Evolutionary conservation across 1,284 basidiomycete species (phyloP), one percentile per base, ranked within the genome.

Genomic region (Retiboletus flavoniger): DNA sequence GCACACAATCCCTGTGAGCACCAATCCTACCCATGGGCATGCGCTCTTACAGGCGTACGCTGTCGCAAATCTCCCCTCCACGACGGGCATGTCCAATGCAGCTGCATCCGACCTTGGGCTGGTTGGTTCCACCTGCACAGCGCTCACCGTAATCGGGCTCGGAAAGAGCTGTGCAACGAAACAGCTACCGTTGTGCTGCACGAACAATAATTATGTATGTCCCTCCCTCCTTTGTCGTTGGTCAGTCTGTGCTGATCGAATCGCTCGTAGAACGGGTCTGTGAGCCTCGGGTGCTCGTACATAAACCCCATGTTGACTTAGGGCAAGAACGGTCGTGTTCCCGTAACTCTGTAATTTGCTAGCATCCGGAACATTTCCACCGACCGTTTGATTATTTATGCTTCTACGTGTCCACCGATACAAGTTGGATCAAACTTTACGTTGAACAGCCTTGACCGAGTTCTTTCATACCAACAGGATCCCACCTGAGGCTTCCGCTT

Each of bases 121-220:
- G 21, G 60, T 61, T 32, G 61, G 61, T 16, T 50, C 35, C 9
- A 13, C 31, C 14, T 61, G 58, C 44, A 51, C 50, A 3, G 29
- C 39, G 2, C 39, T 60, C 21, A 63, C 52, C 13, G 59, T 61
- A 17, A 61, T 63, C n/a, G 61, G 58, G 11, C 41, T 26, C 4
- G 60, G 60, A 49, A 54, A 34, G 42, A 54, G 47, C 10, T 63
- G 59, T 17, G 56, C 36, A 7, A 63, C 59, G 10, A 55, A 39
- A 24, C 59, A 62, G 32, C 3, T 43, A 2, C 55, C 61, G 1
- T 13, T 63, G 21, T 61, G 61, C 42, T 63, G 60, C 42, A 40
- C 49, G n/a, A 53, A 62, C 39, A 43, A 55, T n/a, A 51, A 19
- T 47, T 53, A 63, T 24, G 55, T 62, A 40, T 16, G 53, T 50